Base-by-base conservation (phyloP, 176 grass and related monocot genomes). In the Aegilops longissima region DNA sequence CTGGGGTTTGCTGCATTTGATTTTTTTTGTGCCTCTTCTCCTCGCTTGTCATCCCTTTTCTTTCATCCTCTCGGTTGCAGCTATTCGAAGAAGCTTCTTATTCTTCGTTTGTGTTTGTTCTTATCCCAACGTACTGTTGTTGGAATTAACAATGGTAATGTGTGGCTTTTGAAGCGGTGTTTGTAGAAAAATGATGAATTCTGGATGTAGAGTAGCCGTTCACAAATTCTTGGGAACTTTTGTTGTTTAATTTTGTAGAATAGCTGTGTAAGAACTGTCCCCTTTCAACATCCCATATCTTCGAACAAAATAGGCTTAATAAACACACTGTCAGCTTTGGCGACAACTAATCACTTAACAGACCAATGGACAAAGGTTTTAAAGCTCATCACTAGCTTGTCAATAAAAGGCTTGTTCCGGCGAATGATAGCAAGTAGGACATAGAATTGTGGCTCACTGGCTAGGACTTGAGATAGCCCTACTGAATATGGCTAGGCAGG, bases 241-340 rank as follows among this genome's bases (percentile, higher is more conserved):
- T 83, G 20, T 23, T 38, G 11, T 18, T 70, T n/a, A 35, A 12
- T 40, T 82, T 83, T 83, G 6, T 83, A 12, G 67, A 83, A 20
- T 18, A 40, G 39, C 0, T 40, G 39, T 40, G 39, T n/a, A 70
- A 35, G 33, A 69, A 42, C 5, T 59, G 23, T 12, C 61, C 2
- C 52, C 2, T 4, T 74, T 30, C 44, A 67, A 6, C 35, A 25
- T 6, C 27, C 42, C 12, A 70, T 18, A 82, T 69, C 24, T 31
- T 33, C 5, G 1, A 70, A 16, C 21, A 40, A 0, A 47, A 7
- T 3, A 47, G 33, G 38, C 16, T 24, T 18, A 36, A 1, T 5
- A 70, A 66, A 24, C 71, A 66, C 27, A 27, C 27, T 27, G 21
- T 84, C 20, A 21, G 58, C 5, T 65, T 38, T 5, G 36, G 5